phyloP scores from a whole-genome alignment of 805 yeast genomes.

The Saccharomycopsis fibuligera region DNA sequence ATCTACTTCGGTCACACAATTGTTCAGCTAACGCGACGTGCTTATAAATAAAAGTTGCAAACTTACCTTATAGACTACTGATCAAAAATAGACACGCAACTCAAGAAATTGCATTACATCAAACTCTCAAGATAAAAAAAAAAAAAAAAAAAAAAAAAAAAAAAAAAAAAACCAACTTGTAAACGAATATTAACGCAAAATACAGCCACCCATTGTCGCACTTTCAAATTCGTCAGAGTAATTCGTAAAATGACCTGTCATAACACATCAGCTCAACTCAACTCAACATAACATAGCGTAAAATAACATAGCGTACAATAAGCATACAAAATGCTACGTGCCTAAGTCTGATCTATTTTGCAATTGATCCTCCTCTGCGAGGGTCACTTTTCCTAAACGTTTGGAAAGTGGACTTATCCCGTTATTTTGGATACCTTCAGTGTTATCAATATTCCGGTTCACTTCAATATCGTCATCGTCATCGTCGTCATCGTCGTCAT shows the following conservation, averaged over 20 bases:
- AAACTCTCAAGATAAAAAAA: not conserved
- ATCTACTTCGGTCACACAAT: too few relatives aligned
- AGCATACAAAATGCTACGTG: too few relatives aligned
- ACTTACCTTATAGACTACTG: too few relatives aligned
- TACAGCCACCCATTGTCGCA: not conserved
- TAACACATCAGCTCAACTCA: not conserved
- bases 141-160: not conserved
- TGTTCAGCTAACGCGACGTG: too few relatives aligned
- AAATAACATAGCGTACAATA: too few relatives aligned
- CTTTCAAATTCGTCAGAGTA: not conserved
- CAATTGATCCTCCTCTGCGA: too few relatives aligned
- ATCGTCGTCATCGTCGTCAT: conserved; percentile 40
- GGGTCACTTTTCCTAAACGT: too few relatives aligned
- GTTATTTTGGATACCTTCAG: not conserved
- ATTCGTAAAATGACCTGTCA: not conserved
- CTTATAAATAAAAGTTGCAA: too few relatives aligned
- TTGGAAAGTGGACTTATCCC: not conserved
- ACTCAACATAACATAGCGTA: not conserved
- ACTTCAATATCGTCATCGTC: conserved; percentile 23
- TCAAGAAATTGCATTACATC: not conserved
- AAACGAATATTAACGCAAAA: not conserved
- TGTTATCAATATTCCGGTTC: conserved; percentile 11
- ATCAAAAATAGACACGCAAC: too few relatives aligned
- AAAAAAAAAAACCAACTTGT: not conserved
- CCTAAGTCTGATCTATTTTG: too few relatives aligned